Evolutionary conservation across 805 yeast species (phyloP).

Genomic region (Candida coquimbonensis): DNA sequence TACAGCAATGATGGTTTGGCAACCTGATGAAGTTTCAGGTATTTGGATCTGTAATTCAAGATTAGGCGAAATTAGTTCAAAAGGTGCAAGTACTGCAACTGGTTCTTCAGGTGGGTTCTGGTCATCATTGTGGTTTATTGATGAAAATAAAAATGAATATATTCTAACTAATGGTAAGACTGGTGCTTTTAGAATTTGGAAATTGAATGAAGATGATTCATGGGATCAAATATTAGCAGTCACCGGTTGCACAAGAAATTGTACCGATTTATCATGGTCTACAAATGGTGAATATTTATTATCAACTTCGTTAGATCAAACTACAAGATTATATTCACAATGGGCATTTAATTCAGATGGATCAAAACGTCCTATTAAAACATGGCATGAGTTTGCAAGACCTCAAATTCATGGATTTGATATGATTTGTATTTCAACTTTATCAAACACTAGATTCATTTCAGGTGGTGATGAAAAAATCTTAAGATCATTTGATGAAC

Average conservation of each 20-base stretch:
- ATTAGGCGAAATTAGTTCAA: constrained; percentile 86
- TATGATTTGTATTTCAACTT: constrained; percentile 70
- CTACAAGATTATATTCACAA: constrained; percentile 75
- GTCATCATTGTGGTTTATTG: constrained; percentile 63
- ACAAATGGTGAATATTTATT: constrained; percentile 57
- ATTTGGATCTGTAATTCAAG: constrained; percentile 81
- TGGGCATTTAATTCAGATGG: constrained; percentile 38
- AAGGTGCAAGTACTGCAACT: constrained; percentile 97
- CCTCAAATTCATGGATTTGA: constrained; percentile 99
- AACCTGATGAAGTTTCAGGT: constrained; percentile 78
- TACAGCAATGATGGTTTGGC: constrained; percentile 90
- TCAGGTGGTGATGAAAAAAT: constrained; percentile 97
- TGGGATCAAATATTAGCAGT: constrained; percentile 49
- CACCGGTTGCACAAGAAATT: constrained; percentile 70
- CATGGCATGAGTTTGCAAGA: constrained; percentile 91
- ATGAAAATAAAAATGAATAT: constrained; percentile 31
- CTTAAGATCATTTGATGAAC: constrained; percentile 81
- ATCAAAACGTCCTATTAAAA: constrained; percentile 21
- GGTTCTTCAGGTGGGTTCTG: constrained; percentile 82
- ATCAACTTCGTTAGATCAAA: constrained; percentile 86
- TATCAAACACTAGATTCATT: constrained; percentile 59
- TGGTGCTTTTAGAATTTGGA: constrained; percentile 87
- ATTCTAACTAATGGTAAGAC: constrained; percentile 84
- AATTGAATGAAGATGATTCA: constrained; percentile 23
- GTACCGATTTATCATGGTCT: constrained; percentile 78